Base-by-base conservation (phyloP, 805 yeast genomes). In the Torulaspora gathmanii region DNA sequence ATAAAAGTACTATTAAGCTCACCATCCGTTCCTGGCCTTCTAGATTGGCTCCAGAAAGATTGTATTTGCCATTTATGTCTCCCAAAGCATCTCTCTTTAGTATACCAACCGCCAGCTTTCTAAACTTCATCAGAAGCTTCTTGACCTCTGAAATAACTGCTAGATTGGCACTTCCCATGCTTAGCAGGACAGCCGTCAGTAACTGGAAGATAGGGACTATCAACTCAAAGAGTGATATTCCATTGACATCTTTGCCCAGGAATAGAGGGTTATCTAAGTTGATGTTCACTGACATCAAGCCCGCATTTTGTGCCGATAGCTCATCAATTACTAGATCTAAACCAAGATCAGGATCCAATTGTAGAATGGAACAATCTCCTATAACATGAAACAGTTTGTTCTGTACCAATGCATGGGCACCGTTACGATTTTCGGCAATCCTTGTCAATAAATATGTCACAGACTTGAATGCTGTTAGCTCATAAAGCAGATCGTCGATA, bases 281-380 rank as follows among this genome's bases (percentile, higher is more conserved):
- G 40, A 80, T 58, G 36, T 71, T 75, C 17, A 79, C 68, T 23
- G 64, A 69, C 9, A 75, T 68, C 35, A 63, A 63, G 11, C 61
- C 61, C 3, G 68, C 57, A 25, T 58, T 55, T 27, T 60, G 55
- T 9, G 53, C 51, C 3, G 61, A 54, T 1, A 59, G 51, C 38
- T 70, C 72, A 45, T 69, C 74, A 42, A 76, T 69, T 2, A 68
- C 61, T 39, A 82, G 60, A 38, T 74, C 79, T 37, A 85, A 65
- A 0, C 95, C 95, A 28, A 88, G 68, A 58, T 85, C 96, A 0
- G 93, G 89, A 61, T 90, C 96, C 31, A 82, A 72, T 28, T 70
- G 61, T 35, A 87, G 67, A 50, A 88, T 76, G 15, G 67, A 67
- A 31, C 83, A 77, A 10, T 75, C 70, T 45, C 72, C 75, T 42